Conservation (phyloP, 176 grass and related monocot species). For the Triticum turgidum region DNA sequence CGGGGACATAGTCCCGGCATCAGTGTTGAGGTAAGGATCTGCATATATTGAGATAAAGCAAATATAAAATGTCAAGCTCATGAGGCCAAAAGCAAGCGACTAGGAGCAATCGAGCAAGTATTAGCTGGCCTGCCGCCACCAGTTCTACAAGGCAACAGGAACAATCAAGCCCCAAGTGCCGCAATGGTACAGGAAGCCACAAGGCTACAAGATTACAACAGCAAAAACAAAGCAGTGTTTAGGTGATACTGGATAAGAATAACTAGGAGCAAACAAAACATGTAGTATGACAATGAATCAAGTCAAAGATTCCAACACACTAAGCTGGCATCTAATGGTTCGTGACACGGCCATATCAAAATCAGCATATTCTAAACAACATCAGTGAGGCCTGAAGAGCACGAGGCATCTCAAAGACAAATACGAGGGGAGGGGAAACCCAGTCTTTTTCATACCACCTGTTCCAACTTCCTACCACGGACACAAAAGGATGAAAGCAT, state of each 20-base stretch:
- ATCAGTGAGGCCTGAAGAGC: constrained; percentile 18
- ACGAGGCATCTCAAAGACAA: constrained; percentile 22
- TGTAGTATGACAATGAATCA: constrained; percentile 33
- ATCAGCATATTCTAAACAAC: constrained; percentile 26
- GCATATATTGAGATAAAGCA: constrained; percentile 32
- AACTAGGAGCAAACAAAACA: constrained; percentile 36
- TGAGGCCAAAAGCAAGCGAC: constrained; percentile 27
- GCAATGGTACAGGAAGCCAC: constrained; percentile 42
- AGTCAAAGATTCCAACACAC: constrained; percentile 30
- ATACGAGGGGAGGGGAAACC: constrained; percentile 38
- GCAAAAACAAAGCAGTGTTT: constrained; percentile 58
- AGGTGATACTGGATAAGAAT: constrained; percentile 52
- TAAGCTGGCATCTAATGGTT: constrained; percentile 36
- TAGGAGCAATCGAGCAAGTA: constrained; percentile 27
- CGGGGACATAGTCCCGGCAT: constrained; percentile 72
- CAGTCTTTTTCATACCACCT: constrained; percentile 39
- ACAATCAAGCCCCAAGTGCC: constrained; percentile 26
- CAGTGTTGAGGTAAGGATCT: constrained; percentile 66
- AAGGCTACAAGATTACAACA: constrained; percentile 49
- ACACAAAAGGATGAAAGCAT: neutral
- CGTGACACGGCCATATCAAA: neutral
- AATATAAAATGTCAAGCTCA: constrained; percentile 35
- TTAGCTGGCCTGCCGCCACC: constrained; percentile 52
- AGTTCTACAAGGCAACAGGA: constrained; percentile 48
- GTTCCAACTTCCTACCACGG: neutral